Conservation (phyloP, 2,329 filamentous ascomycete genomes). For the Aureobasidium sp. region DNA sequence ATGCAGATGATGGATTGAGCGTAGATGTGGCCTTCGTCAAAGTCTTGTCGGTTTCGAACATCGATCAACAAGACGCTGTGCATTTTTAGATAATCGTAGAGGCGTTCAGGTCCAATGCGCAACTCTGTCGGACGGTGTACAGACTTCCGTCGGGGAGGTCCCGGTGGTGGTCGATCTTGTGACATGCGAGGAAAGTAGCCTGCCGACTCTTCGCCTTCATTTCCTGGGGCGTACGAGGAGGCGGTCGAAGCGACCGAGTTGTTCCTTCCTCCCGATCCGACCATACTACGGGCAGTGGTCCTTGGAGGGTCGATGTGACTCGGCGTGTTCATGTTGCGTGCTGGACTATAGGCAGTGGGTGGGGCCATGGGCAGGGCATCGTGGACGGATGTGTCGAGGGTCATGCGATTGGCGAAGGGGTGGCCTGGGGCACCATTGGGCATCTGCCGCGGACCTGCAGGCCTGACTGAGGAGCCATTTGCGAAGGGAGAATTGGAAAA, state of each 20-base stretch:
- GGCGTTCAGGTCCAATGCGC: slow-evolving; percentile 61
- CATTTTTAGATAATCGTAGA: slow-evolving; percentile 62
- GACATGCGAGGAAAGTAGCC: slow-evolving; percentile 35
- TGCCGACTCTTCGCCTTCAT: slow-evolving; percentile 26
- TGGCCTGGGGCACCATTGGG: slow-evolving; percentile 30
- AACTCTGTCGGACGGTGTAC: slow-evolving; percentile 48
- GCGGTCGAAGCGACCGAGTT: slow-evolving; percentile 41
- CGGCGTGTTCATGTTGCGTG: slow-evolving; percentile 60
- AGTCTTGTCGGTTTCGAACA: slow-evolving; percentile 70
- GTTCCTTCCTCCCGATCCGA: slow-evolving; percentile 47
- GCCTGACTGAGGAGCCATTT: slow-evolving; percentile 21
- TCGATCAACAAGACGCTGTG: slow-evolving; percentile 76
- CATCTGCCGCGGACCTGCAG: slow-evolving; percentile 49
- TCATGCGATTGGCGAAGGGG: slow-evolving; percentile 25
- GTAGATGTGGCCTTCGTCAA: slow-evolving; percentile 84
- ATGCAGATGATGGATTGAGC: slow-evolving; percentile 80
- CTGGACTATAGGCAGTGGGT: slow-evolving; percentile 72
- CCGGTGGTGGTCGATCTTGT: slow-evolving; percentile 16
- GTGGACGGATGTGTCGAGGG: slow-evolving; percentile 45
- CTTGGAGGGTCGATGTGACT: slow-evolving; percentile 59
- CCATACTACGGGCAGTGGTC: slow-evolving; percentile 57
- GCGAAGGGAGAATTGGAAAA: slow-evolving; percentile 13
- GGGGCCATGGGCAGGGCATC: slow-evolving; percentile 61
- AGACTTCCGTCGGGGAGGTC: slow-evolving; percentile 33
- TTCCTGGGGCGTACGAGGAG: slow-evolving; percentile 34